These are phyloP conservation scores for Metschnikowia gelsemii DNA, from an alignment of 805 yeast genomes.

Conservation along the genomic window DNA sequence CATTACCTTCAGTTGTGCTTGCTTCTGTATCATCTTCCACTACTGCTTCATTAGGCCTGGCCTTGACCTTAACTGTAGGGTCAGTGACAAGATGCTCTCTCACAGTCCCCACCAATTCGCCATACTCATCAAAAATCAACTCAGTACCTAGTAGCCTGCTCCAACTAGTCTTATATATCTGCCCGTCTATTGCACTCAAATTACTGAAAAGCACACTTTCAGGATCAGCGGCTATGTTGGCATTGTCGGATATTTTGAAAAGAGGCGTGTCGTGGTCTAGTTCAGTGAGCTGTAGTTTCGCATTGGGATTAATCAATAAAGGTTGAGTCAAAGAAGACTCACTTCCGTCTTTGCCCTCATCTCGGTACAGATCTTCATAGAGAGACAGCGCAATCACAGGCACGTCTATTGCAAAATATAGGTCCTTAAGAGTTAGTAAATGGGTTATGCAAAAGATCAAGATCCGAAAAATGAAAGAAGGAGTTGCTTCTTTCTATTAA, in stretches of 20 bases:
- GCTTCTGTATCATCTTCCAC: slow-evolving; percentile 21
- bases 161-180: slow-evolving; percentile 76
- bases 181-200: slow-evolving; percentile 39
- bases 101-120: slow-evolving; percentile 40
- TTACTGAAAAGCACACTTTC: slow-evolving; percentile 25
- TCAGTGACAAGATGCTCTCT: slow-evolving; percentile 38
- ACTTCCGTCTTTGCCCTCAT: slow-evolving; percentile 5
- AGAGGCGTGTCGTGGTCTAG: slow-evolving; percentile 34
- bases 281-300: slow-evolving; percentile 40
- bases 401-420: slow-evolving; percentile 26
- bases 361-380: slow-evolving; percentile 17
- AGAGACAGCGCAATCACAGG: slow-evolving; percentile 23
- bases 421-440: slow-evolving; percentile 22
- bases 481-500: neutral
- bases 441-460: neutral
- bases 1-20: slow-evolving; percentile 17
- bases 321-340: slow-evolving; percentile 19
- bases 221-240: slow-evolving; percentile 21
- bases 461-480: neutral
- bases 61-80: slow-evolving; percentile 25
- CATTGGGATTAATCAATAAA: slow-evolving; percentile 39
- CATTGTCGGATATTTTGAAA: slow-evolving; percentile 37
- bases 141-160: slow-evolving; percentile 75
- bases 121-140: slow-evolving; percentile 43
- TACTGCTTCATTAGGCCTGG: slow-evolving; percentile 12